Percentiles rank a stretch among this genome's conserved stretches.
phyloP scores from a whole-genome alignment of 495 filamentous ascomycete genomes.

The Lepidopterella palustris region DNA sequence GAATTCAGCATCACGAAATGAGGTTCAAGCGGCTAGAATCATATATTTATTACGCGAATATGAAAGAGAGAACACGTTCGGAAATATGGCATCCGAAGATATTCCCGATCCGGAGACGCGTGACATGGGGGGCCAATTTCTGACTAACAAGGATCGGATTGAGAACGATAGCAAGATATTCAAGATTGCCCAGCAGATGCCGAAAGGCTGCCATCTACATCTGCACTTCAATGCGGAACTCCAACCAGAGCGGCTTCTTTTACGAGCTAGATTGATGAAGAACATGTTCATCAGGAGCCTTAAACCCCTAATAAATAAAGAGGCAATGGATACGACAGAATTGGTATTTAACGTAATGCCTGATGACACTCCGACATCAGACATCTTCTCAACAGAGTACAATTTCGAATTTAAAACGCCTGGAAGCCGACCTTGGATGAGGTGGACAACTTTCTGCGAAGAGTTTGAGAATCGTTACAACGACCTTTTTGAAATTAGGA shows the following conservation, averaged over 20 bases:
- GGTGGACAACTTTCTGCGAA: slow-evolving; percentile 26
- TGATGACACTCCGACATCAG: slow-evolving; percentile 6
- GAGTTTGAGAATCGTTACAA: not conserved
- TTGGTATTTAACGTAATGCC: slow-evolving; percentile 36
- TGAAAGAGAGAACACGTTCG: slow-evolving; percentile 32
- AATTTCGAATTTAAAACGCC: slow-evolving; percentile 11
- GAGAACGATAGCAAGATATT: slow-evolving; percentile 31
- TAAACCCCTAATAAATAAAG: slow-evolving; percentile 13
- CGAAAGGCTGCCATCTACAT: slow-evolving; percentile 36
- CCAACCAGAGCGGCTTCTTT: slow-evolving; percentile 28
- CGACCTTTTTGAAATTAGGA: not conserved
- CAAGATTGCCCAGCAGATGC: slow-evolving; percentile 28
- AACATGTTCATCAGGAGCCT: slow-evolving; percentile 36
- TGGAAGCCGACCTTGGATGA: slow-evolving; percentile 26
- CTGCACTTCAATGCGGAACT: slow-evolving; percentile 40
- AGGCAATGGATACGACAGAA: slow-evolving; percentile 28
- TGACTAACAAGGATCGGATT: slow-evolving; percentile 34
- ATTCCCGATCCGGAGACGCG: slow-evolving; percentile 28
- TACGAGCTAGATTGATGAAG: slow-evolving; percentile 17
- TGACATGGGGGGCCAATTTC: slow-evolving; percentile 39
- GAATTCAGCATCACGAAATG: slow-evolving; percentile 16
- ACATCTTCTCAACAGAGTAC: slow-evolving; percentile 32
- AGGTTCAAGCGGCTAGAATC: slow-evolving; percentile 27
- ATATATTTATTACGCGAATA: slow-evolving; percentile 30
- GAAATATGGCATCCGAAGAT: slow-evolving; percentile 33